Evolutionary conservation across 2,329 filamentous ascomycete genomes (phyloP).

Genomic region (Pyrenochaeta sp.): DNA sequence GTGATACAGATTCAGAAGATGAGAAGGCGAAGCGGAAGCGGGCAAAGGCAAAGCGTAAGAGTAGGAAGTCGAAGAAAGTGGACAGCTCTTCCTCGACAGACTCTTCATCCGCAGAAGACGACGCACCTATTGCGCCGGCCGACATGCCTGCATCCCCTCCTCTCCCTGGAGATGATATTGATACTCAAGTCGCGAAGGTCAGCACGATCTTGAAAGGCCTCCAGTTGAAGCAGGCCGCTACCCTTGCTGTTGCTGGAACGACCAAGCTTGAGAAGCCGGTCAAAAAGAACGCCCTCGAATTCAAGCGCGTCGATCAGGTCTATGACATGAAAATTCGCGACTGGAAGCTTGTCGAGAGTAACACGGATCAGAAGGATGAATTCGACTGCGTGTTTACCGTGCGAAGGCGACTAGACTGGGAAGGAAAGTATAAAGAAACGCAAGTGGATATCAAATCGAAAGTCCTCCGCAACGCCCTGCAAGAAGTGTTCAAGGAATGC

Average conservation of each 20-base stretch:
- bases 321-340: slow-evolving; percentile 60
- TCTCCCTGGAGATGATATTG: slow-evolving; percentile 17
- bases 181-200: slow-evolving; percentile 26
- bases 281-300: slow-evolving; percentile 62
- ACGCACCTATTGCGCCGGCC: slow-evolving; percentile 6
- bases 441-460: slow-evolving; percentile 88
- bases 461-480: slow-evolving; percentile 73
- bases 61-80: slow-evolving; percentile 19
- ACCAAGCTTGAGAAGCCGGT: slow-evolving; percentile 27
- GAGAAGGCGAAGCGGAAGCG: slow-evolving; percentile 26
- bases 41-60: slow-evolving; percentile 29
- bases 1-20: slow-evolving; percentile 25
- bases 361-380: slow-evolving; percentile 69
- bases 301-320: slow-evolving; percentile 72
- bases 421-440: slow-evolving; percentile 79
- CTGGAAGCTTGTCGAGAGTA: slow-evolving; percentile 73
- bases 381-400: slow-evolving; percentile 84
- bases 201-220: slow-evolving; percentile 19
- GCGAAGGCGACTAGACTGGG: slow-evolving; percentile 81
- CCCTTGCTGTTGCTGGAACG: slow-evolving; percentile 14
- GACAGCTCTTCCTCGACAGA: slow-evolving; percentile 12
- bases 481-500: slow-evolving; percentile 76
- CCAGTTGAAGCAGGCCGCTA: slow-evolving; percentile 25
- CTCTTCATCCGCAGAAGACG: slow-evolving; percentile 19
- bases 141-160: slow-evolving; percentile 8